Base-by-base conservation (phyloP, 208 protist genomes). In the Trypanosoma cruzi region DNA sequence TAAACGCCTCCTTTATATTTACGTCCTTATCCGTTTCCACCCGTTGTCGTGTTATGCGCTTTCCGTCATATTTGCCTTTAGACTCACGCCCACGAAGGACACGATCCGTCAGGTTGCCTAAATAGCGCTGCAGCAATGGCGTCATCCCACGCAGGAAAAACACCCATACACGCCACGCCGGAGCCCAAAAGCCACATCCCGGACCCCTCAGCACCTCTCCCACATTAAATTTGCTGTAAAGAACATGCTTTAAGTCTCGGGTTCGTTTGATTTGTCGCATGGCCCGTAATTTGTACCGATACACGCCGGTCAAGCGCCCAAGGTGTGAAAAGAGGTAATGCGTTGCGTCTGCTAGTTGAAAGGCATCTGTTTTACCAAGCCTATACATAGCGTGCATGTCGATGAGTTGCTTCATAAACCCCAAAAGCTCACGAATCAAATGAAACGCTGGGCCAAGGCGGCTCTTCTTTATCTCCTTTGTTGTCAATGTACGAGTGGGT, bases 401-500 rank as follows among this genome's bases (percentile, higher is more conserved):
- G 7, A 99, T 93, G 14, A 99, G 82, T 4, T 99, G 88, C 86
- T 99, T 99, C 68, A 99, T 98, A 57, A 99, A 94, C 28, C 98
- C 95, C 2, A 99, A 81, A 64, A 99, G 93, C 88, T 99, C 99
- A 36, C 99, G 93, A 59, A 98, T 98, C 26, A 99, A 77, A 90
- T 99, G 99, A 78, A 99, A 99, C 1, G 99, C 98, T 66, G 99
- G 99, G 52, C 99, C 99, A 65, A 99, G 99, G 37, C 99, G 97
- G 49, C 96, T 99, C 80, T 99, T 99, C 79, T 99, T 99, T 56
- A 99, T 95, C 77, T 99, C 99, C 86, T 99, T 99, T 6, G 99
- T 99, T 18, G 99, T 99, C 22, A 99, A 89, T 20, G 99, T 99
- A 72, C 99, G 99, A 18, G 99, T 98, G 18, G 99, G 99, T 81